Evolutionary conservation across 352 stramenopile genomes (phyloP), one percentile per base, ranked within the genome.

Genomic region (Globisporangium lucens): DNA sequence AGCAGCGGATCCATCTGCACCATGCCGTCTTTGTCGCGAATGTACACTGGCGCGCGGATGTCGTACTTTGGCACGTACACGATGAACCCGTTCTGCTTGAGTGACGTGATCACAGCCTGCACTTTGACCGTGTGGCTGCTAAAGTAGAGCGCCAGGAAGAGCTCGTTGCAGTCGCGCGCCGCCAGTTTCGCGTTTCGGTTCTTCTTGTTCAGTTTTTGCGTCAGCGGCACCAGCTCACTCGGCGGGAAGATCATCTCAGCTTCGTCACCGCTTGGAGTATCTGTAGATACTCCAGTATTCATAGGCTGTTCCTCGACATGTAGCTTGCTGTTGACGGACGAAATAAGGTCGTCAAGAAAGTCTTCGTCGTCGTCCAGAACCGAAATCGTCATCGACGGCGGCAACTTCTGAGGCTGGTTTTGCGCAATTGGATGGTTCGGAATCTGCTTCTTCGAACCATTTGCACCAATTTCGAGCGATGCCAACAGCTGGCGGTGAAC

Each of bases 81-180:
- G 27, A 97, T 87, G 68, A 98, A 92, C 10, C 94, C 94, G 71
- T 98, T 98, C 63, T 91, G 77, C 70, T 94, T 90, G 69, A 98
- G 75, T 36, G 87, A 77, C 55, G 89, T 94, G 53, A 98, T 93
- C 59, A 98, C 90, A 24, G 91, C 94, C 27, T 87, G 70, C 1
- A 91, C 87, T 24, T 85, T 83, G 13, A 96, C 81, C 1, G 84
- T 85, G 70, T 97, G 86, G 41, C 87, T 90, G 67, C 82, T 95
- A 65, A 98, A 98, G 75, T 98, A 98, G 15, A 98, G 73, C 20
- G 91, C 89, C 29, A 98, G 74, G 73, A 98, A 98, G 22, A 98
- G 76, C 57, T 92, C 83, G 56, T 98, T 86, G 68, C 93, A 98
- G 53, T 89, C 85, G 47, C 88, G 82, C 12, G 91, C 89, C 27